Conservation (phyloP, 169 alveolate genomes). For the Babesia sp. region DNA sequence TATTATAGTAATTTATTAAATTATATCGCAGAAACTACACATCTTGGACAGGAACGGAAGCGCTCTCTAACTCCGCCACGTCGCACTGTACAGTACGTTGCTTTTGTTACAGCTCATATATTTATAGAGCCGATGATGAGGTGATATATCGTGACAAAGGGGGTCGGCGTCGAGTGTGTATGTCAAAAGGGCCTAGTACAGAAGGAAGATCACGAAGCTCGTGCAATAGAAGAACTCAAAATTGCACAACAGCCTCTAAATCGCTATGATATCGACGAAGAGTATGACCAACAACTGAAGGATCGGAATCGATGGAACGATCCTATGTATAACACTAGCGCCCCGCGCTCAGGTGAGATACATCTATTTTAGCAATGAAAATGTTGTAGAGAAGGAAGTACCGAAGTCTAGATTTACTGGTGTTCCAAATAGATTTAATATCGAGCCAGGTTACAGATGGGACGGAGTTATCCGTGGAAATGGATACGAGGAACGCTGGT, state of each 20-base stretch:
- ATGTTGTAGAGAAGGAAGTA: constrained; percentile 24
- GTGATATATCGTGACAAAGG: constrained; percentile 65
- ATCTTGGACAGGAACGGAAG: not conserved
- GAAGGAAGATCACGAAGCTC: constrained; percentile 40
- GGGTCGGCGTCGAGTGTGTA: constrained; percentile 51
- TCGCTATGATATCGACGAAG: constrained; percentile 58
- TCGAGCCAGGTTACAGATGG: constrained; percentile 93
- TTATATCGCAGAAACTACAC: not conserved
- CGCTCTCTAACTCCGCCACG: constrained; percentile 61
- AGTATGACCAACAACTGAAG: constrained; percentile 49
- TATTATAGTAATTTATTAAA: not conserved
- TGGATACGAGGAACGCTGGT: constrained; percentile 88
- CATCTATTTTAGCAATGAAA: not conserved
- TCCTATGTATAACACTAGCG: constrained; percentile 30
- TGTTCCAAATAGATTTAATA: constrained; percentile 87
- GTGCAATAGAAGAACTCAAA: constrained; percentile 30
- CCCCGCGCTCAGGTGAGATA: not conserved
- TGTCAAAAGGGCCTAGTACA: constrained; percentile 69
- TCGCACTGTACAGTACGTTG: constrained; percentile 33
- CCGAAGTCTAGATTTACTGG: constrained; percentile 86
- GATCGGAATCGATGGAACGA: constrained; percentile 48
- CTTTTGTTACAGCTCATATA: not conserved
- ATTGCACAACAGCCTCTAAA: constrained; percentile 38
- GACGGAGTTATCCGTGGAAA: constrained; percentile 94
- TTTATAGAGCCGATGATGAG: constrained; percentile 33